Conservation (phyloP, 2,329 filamentous ascomycete species). For the Rutstroemia sp. region DNA sequence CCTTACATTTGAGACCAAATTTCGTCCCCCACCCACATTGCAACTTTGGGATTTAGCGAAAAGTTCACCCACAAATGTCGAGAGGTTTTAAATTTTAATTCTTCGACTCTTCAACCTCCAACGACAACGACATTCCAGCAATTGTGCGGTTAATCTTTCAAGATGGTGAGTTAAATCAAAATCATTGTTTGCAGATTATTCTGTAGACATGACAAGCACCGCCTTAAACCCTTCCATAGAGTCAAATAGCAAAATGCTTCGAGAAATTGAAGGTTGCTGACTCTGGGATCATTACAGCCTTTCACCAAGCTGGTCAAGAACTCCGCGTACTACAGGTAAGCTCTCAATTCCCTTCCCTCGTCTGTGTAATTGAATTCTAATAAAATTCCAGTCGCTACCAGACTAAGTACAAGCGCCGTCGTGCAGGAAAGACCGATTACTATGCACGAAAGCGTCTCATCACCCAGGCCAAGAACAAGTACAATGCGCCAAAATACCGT, state of each 20-base stretch:
- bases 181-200: constrained; percentile 5
- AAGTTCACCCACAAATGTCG: constrained; percentile 9
- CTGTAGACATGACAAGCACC: constrained; percentile 13
- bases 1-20: background rate
- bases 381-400: constrained; percentile 73
- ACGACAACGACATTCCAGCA: constrained; percentile 36
- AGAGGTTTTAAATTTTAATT: constrained; percentile 7
- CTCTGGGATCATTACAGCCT: constrained; percentile 64
- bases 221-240: constrained; percentile 22
- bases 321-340: constrained; percentile 97
- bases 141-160: constrained; percentile 41
- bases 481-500: constrained; percentile 99
- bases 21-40: constrained; percentile 9
- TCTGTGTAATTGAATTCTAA: constrained; percentile 23
- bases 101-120: constrained; percentile 13
- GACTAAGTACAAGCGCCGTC: constrained; percentile 99
- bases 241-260: constrained; percentile 96
- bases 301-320: constrained; percentile 97
- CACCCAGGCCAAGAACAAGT: constrained; percentile 99
- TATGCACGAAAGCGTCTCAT: constrained; percentile 99
- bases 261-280: constrained; percentile 99
- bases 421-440: constrained; percentile 98
- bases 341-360: constrained; percentile 20
- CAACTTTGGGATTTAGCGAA: background rate
- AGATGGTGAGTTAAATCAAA: constrained; percentile 56